A percentile compares a stretch with the other conserved stretches of the same genome.
Conservation (phyloP, 805 yeast species). For the Candida succiphila region DNA sequence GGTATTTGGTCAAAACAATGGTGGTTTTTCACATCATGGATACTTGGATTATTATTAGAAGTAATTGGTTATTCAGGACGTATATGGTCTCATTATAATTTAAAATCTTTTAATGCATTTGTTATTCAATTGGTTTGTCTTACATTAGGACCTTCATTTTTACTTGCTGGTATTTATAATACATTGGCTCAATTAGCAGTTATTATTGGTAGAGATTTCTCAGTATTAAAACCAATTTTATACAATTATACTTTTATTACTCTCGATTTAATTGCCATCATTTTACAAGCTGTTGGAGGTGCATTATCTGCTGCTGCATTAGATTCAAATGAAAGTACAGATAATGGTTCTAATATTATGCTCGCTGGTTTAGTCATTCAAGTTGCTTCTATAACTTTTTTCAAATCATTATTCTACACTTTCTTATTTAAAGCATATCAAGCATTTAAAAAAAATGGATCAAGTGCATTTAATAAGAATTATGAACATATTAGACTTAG, state of each 20-base stretch:
- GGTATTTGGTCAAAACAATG: slow-evolving; percentile 41
- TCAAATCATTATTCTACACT: slow-evolving; percentile 37
- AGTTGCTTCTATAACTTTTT: slow-evolving; percentile 57
- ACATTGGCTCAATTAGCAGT: slow-evolving; percentile 58
- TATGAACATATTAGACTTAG: slow-evolving; percentile 26
- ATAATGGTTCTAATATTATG: slow-evolving; percentile 55
- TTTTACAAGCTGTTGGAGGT: slow-evolving; percentile 71
- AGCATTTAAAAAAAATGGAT: slow-evolving; percentile 15
- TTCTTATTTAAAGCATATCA: slow-evolving; percentile 33
- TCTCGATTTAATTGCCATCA: slow-evolving; percentile 55
- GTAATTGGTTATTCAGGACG: slow-evolving; percentile 62
- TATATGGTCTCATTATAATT: slow-evolving; percentile 30
- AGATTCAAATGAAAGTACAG: slow-evolving; percentile 18
- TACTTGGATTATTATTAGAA: slow-evolving; percentile 49
- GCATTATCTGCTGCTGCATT: slow-evolving; percentile 50
- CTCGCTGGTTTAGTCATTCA: slow-evolving; percentile 74
- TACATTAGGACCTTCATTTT: slow-evolving; percentile 74
- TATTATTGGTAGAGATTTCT: slow-evolving; percentile 45
- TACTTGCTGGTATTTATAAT: slow-evolving; percentile 78
- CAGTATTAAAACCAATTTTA: slow-evolving; percentile 43
- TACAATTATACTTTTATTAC: slow-evolving; percentile 56
- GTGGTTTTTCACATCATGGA: slow-evolving; percentile 57
- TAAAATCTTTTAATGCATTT: slow-evolving; percentile 28
- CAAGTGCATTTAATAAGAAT: slow-evolving; percentile 24
- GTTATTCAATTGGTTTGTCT: slow-evolving; percentile 57